These are phyloP conservation scores for Malassezia japonica DNA, from an alignment of 1,284 basidiomycete species.

Conservation along the genomic window DNA sequence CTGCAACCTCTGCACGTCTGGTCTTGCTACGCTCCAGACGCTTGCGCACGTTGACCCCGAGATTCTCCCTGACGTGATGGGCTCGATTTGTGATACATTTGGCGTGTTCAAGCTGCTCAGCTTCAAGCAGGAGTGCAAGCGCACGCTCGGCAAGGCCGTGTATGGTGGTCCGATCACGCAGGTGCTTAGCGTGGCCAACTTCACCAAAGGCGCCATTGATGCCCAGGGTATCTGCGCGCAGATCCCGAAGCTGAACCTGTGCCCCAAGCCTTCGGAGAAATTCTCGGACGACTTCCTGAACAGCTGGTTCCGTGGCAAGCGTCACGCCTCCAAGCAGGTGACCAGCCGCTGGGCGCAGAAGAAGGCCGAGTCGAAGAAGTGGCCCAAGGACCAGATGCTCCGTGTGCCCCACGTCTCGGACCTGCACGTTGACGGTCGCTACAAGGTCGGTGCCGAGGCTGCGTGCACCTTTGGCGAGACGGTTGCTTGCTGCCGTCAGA, in stretches of 20 bases:
- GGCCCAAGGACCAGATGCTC: constrained; percentile 41
- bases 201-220: constrained; percentile 27
- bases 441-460: constrained; percentile 63
- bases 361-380: not conserved
- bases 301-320: constrained; percentile 33
- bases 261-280: constrained; percentile 14
- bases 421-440: constrained; percentile 70
- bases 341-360: constrained; percentile 7
- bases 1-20: constrained; percentile 59
- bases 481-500: constrained; percentile 59
- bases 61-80: constrained; percentile 56
- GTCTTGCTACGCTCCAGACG: constrained; percentile 60
- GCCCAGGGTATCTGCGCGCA: constrained; percentile 40
- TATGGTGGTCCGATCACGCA: constrained; percentile 37
- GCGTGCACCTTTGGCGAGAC: constrained; percentile 59
- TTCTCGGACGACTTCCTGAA: constrained; percentile 30
- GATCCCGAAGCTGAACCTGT: constrained; percentile 21
- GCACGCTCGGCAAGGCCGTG: constrained; percentile 48
- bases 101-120: not conserved
- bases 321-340: constrained; percentile 14
- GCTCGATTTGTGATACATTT: constrained; percentile 59
- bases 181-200: constrained; percentile 38
- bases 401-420: constrained; percentile 70
- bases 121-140: constrained; percentile 55
- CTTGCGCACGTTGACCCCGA: constrained; percentile 60